A percentile compares a stretch with the other conserved stretches of the same genome.
phyloP scores from a whole-genome alignment of 2,329 filamentous ascomycete genomes.

The Phialophora expanda region DNA sequence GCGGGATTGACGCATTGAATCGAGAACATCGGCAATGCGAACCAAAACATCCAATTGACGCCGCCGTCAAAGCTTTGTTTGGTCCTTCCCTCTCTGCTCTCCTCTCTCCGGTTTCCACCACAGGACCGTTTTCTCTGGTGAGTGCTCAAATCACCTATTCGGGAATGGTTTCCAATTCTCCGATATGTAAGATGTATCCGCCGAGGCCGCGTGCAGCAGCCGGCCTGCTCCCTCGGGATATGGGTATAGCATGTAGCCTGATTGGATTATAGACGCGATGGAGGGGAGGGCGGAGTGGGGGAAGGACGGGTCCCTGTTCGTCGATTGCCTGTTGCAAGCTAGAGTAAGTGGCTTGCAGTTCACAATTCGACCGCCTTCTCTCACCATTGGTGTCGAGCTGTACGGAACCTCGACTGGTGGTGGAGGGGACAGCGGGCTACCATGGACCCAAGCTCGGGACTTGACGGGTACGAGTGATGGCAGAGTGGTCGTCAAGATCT shows the following conservation, averaged over 20 bases:
- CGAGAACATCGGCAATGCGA: neutral
- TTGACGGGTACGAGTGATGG: neutral
- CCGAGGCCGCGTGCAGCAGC: neutral
- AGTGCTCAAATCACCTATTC: neutral
- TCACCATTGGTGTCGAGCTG: neutral
- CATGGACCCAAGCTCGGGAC: neutral
- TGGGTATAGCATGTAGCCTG: neutral
- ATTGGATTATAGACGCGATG: neutral
- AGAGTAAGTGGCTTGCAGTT: constrained; percentile 1
- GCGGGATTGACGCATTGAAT: neutral
- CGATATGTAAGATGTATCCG: neutral
- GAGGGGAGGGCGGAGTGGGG: neutral
- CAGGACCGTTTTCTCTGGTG: neutral
- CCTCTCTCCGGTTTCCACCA: no score
- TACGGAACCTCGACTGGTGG: neutral
- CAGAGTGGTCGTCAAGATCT: neutral
- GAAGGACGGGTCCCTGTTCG: neutral
- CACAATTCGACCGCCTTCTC: neutral
- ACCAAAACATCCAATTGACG: neutral
- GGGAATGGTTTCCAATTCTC: neutral
- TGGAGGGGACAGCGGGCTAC: neutral
- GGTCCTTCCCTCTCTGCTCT: neutral
- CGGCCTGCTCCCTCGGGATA: neutral
- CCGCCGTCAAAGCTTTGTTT: neutral
- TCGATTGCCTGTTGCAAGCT: neutral